Conservation (phyloP, 495 filamentous ascomycete species). For the Sphaerosporella brunnea region DNA sequence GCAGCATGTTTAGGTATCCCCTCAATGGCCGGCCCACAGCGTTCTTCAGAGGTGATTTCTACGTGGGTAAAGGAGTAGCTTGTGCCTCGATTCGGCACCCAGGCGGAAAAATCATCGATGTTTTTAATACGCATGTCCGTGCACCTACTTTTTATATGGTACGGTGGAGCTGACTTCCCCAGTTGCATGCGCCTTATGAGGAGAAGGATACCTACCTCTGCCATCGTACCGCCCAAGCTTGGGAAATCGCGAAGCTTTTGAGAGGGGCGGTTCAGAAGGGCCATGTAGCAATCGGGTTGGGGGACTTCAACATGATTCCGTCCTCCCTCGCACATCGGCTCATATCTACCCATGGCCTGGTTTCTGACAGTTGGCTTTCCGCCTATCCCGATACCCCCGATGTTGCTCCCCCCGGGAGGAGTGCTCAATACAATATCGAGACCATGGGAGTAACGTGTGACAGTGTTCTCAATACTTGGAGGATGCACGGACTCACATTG, state of each 20-base stretch:
- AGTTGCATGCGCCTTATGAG: conserved; percentile 79
- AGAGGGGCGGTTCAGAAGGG: conserved; percentile 69
- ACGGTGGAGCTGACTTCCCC: conserved; percentile 9
- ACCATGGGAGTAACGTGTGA: conserved; percentile 83
- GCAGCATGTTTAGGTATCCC: conserved; percentile 69
- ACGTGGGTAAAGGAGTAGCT: conserved; percentile 85
- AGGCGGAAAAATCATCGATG: conserved; percentile 55
- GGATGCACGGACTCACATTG: conserved; percentile 49
- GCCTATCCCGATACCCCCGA: conserved; percentile 23
- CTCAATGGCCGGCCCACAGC: conserved; percentile 85
- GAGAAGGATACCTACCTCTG: conserved; percentile 69
- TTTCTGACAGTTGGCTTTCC: conserved; percentile 58
- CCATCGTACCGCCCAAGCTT: conserved; percentile 86
- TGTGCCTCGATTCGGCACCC: conserved; percentile 60
- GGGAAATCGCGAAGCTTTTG: conserved; percentile 87
- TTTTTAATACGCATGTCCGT: conserved; percentile 75
- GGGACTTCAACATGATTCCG: conserved; percentile 92
- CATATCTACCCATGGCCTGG: conserved; percentile 59
- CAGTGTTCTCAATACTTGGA: conserved; percentile 75
- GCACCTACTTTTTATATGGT: neutral
- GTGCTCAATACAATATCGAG: conserved; percentile 53
- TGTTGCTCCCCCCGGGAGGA: conserved; percentile 36
- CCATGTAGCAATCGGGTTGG: conserved; percentile 59
- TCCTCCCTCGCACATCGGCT: conserved; percentile 71
- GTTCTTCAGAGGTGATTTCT: conserved; percentile 89